These are phyloP conservation scores for Volvox reticuliferus DNA, from an alignment of 139 green algal genomes.

Conservation along the genomic window DNA sequence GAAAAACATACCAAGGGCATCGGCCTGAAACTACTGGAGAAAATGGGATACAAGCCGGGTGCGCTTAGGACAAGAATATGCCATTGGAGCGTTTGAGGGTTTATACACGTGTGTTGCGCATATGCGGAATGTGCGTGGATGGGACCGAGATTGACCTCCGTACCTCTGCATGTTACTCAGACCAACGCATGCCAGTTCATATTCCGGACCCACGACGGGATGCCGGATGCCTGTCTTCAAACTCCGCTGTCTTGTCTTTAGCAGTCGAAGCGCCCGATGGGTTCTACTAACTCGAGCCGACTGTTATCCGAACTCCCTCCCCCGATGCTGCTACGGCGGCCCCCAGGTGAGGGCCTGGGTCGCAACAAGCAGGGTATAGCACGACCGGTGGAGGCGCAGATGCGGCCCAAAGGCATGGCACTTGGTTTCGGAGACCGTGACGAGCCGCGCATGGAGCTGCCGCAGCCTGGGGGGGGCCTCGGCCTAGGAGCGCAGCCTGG, in stretches of 20 bases:
- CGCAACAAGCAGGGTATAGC: conserved; percentile 86
- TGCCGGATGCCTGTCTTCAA: no score
- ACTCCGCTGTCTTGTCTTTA: no score
- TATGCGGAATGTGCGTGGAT: no score
- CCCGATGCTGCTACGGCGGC: neutral
- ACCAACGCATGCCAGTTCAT: no score
- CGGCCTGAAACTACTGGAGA: conserved; percentile 93
- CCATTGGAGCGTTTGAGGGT: no score
- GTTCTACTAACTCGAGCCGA: no score
- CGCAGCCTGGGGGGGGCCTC: conserved; percentile 16
- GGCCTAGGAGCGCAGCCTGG: conserved; percentile 3
- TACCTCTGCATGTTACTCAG: no score
- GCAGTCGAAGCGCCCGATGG: no score
- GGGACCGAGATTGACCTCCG: no score
- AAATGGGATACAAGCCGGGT: conserved; percentile 94
- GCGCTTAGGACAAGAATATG: conserved; percentile 15
- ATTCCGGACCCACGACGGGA: no score
- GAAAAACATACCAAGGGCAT: conserved; percentile 96
- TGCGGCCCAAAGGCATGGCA: conserved; percentile 95
- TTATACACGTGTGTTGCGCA: no score
- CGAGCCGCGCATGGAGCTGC: conserved; percentile 68
- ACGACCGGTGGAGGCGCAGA: conserved; percentile 87
- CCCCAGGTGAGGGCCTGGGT: conserved; percentile 68
- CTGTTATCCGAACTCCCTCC: no score
- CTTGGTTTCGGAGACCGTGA: conserved; percentile 89